These are phyloP conservation scores for Omphalotus olearius DNA, from an alignment of 1,284 basidiomycete species.

Conservation along the genomic window DNA sequence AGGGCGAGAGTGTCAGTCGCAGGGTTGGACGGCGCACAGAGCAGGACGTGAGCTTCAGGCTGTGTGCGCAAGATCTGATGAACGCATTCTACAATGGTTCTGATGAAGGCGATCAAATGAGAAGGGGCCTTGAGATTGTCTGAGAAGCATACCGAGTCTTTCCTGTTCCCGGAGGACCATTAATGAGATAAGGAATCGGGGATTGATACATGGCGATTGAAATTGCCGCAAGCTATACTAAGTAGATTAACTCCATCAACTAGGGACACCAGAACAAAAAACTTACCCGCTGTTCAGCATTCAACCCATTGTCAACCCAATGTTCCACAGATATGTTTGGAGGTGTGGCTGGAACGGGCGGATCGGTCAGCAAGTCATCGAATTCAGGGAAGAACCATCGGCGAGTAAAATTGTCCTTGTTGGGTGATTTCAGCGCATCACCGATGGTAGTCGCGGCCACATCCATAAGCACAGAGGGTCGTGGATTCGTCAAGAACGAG, in stretches of 20 bases:
- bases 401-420: slow-evolving; percentile 26
- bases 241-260: neutral
- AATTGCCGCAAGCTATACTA: slow-evolving; percentile 32
- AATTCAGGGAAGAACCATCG: slow-evolving; percentile 40
- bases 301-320: slow-evolving; percentile 39
- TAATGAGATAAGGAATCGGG: slow-evolving; percentile 39
- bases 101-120: slow-evolving; percentile 10
- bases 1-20: slow-evolving; percentile 41
- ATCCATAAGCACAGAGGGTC: slow-evolving; percentile 37
- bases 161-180: slow-evolving; percentile 43
- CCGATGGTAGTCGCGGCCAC: slow-evolving; percentile 26
- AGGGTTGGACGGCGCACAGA: slow-evolving; percentile 44
- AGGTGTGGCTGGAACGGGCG: slow-evolving; percentile 17
- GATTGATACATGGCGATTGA: slow-evolving; percentile 36
- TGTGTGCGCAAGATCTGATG: slow-evolving; percentile 40
- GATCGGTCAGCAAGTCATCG: slow-evolving; percentile 23
- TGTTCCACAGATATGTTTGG: slow-evolving; percentile 23
- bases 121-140: neutral
- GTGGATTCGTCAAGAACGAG: slow-evolving; percentile 38
- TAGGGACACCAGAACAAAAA: neutral
- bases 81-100: slow-evolving; percentile 42
- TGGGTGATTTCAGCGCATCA: neutral
- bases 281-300: slow-evolving; percentile 37
- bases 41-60: slow-evolving; percentile 37
- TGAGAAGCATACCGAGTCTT: slow-evolving; percentile 33